phyloP scores from a whole-genome alignment of 2,329 filamentous ascomycete species.

The Epichloe typhina region DNA sequence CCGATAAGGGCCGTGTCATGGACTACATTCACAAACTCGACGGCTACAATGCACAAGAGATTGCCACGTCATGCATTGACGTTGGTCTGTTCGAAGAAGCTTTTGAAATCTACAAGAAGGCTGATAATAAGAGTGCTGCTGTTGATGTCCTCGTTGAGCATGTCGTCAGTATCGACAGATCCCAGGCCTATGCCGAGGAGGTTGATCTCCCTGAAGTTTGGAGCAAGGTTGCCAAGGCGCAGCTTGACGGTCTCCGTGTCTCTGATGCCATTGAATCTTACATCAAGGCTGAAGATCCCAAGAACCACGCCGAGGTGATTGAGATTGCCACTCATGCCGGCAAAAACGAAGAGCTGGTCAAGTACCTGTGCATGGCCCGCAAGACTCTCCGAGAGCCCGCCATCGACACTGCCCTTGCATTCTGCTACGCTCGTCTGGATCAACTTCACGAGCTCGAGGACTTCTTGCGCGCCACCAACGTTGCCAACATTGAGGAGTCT shows the following conservation, averaged over 20 bases:
- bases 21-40: constrained; percentile 90
- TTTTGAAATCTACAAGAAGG: constrained; percentile 98
- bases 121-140: constrained; percentile 73
- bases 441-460: constrained; percentile 90
- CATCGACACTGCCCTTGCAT: constrained; percentile 87
- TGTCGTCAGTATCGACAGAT: constrained; percentile 94
- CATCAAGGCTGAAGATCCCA: constrained; percentile 85
- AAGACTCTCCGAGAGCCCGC: constrained; percentile 90
- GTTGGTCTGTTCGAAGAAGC: constrained; percentile 94
- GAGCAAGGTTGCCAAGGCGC: constrained; percentile 96
- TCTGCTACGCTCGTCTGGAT: constrained; percentile 84
- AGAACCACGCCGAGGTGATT: constrained; percentile 91
- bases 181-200: constrained; percentile 88
- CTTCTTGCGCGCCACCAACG: constrained; percentile 84
- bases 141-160: constrained; percentile 90
- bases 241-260: constrained; percentile 88
- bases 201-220: constrained; percentile 91
- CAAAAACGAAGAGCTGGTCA: constrained; percentile 95
- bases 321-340: constrained; percentile 90
- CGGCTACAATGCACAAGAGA: constrained; percentile 82
- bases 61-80: constrained; percentile 83
- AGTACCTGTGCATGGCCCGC: constrained; percentile 90
- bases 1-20: constrained; percentile 88
- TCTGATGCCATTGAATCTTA: constrained; percentile 92
- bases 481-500: constrained; percentile 89